Evolutionary conservation across 495 filamentous ascomycete genomes (phyloP).

Genomic region (Hyaloscypha hepaticicola): DNA sequence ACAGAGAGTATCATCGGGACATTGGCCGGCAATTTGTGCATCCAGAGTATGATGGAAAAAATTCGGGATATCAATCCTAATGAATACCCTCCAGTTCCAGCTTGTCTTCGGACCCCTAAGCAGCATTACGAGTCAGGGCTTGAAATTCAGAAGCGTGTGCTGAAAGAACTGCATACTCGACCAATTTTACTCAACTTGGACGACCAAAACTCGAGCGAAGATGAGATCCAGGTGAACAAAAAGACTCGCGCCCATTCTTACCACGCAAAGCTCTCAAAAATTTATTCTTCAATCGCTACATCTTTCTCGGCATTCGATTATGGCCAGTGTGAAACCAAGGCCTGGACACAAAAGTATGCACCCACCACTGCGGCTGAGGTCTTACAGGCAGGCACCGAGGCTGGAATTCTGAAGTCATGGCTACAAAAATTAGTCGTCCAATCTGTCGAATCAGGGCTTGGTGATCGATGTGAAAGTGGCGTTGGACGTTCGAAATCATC

Average conservation of each 20-base stretch:
- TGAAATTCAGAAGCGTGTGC: conserved; percentile 44
- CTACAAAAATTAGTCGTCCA: conserved; percentile 71
- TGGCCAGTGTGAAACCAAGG: conserved; percentile 65
- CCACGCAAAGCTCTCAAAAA: conserved; percentile 59
- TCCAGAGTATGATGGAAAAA: conserved; percentile 28
- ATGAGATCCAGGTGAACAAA: conserved; percentile 13
- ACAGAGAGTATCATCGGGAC: conserved; percentile 45
- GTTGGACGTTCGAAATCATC: conserved; percentile 20
- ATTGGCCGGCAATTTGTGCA: conserved; percentile 35
- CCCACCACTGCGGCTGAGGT: conserved; percentile 68
- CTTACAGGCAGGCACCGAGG: conserved; percentile 73
- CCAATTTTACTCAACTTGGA: conserved; percentile 25
- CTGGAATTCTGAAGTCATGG: conserved; percentile 76
- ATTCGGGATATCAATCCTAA: conserved; percentile 38
- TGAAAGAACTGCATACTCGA: conserved; percentile 30
- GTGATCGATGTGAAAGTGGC: conserved; percentile 28
- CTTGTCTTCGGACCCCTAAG: conserved; percentile 45
- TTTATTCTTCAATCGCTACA: conserved; percentile 58
- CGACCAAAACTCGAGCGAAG: conserved; percentile 20
- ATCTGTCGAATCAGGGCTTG: conserved; percentile 64
- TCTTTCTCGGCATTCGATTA: conserved; percentile 78
- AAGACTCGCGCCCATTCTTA: conserved; percentile 15
- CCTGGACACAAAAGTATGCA: conserved; percentile 88
- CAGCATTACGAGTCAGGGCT: conserved; percentile 50
- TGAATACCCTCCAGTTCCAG: conserved; percentile 38